A percentile compares a stretch with the other conserved stretches of the same genome.
Evolutionary conservation across 2,329 filamentous ascomycete genomes (phyloP).

Genomic region (Penicillium italicum): DNA sequence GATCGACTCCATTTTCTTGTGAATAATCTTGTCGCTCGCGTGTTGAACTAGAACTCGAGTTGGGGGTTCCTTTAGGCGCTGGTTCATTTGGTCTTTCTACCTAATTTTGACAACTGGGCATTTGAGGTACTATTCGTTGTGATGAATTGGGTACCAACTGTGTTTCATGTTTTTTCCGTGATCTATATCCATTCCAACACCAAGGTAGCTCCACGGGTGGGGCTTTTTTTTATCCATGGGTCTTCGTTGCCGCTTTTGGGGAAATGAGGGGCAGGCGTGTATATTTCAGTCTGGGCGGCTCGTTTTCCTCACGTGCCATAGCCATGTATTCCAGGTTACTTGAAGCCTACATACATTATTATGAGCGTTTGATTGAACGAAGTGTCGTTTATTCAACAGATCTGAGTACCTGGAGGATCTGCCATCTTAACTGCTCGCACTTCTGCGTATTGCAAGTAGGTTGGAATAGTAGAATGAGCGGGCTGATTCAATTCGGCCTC

Average conservation of each 20-base stretch:
- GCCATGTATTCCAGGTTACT: neutral
- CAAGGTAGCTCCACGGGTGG: neutral
- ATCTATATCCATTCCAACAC: neutral
- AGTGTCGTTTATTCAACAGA: neutral
- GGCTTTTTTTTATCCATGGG: conserved; percentile 4
- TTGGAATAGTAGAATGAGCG: neutral
- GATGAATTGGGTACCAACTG: neutral
- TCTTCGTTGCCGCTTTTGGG: neutral
- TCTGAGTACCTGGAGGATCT: neutral
- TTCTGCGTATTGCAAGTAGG: neutral
- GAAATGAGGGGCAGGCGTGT: neutral
- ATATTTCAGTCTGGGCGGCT: neutral
- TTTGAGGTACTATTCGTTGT: neutral
- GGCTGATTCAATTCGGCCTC: neutral
- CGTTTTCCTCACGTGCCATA: neutral
- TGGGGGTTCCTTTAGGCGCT: neutral
- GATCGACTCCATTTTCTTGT: neutral
- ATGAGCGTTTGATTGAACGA: neutral
- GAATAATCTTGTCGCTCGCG: neutral
- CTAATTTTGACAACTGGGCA: neutral
- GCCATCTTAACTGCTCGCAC: neutral
- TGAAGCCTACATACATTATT: no score
- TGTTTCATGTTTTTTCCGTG: neutral
- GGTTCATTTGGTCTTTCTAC: neutral
- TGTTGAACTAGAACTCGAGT: neutral